Evolutionary conservation across 2,329 filamentous ascomycete species (phyloP).

Genomic region (Scedosporium apiospermum): DNA sequence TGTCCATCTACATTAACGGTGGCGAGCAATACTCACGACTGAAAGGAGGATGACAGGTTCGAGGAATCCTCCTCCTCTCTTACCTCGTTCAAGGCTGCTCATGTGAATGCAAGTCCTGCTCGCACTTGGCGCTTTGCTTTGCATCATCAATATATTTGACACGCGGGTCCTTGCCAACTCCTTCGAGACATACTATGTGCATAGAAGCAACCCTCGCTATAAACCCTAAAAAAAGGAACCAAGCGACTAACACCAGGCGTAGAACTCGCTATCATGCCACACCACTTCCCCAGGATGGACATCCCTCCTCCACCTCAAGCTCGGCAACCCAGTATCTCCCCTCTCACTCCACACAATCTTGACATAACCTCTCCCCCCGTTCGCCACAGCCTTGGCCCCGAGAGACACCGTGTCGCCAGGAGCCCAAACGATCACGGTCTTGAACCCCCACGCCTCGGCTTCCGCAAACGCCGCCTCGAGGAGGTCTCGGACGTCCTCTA

Average conservation of each 20-base stretch:
- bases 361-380: slow-evolving; percentile 27
- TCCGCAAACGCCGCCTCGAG: slow-evolving; percentile 21
- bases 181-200: no score
- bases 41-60: no score
- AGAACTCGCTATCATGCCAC: slow-evolving; percentile 3
- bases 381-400: slow-evolving; percentile 19
- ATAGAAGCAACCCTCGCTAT: neutral
- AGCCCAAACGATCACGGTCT: slow-evolving; percentile 21
- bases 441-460: slow-evolving; percentile 18
- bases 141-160: no score
- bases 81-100: no score
- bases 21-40: no score
- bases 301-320: neutral
- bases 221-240: neutral
- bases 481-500: slow-evolving; percentile 15
- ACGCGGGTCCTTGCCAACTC: no score
- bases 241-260: neutral
- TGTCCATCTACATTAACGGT: no score
- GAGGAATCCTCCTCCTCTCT: no score
- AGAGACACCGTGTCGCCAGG: slow-evolving; percentile 17
- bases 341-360: slow-evolving; percentile 21
- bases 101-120: no score
- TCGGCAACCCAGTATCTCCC: slow-evolving; percentile 10
- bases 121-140: no score
- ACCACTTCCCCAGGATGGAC: neutral